Base-by-base conservation (phyloP, 108 stramenopile species). In the Nitzschia putrida region DNA sequence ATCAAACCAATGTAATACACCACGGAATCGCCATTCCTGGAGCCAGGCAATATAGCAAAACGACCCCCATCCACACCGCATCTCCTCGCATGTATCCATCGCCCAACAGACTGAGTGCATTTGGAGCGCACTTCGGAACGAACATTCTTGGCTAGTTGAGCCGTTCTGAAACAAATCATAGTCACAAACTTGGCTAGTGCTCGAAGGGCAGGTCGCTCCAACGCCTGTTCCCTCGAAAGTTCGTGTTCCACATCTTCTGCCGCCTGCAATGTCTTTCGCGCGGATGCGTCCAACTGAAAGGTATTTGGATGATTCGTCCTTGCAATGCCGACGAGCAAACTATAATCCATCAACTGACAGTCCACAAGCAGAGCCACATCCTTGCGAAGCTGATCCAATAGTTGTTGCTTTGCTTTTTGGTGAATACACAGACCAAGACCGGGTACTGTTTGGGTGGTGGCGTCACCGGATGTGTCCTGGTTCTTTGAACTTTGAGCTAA, bases 311-410 rank as follows among this genome's bases (percentile, higher is more conserved):
- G 1, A 14, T 84, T 85, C 82, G 81, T 83, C 38, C 84, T 55
- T 11, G 83, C 86, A 37, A 88, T 77, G 24, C 94, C 94, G 39
- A 93, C 88, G 34, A 96, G 79, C 4, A 96, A 71, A 71, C 87
- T 89, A 72, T 96, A 96, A 69, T 96, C 95, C 79, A 96, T 89
- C 21, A 92, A 87, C 47, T 72, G 69, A 45, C 92, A 92, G 25
- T 79, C 69, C 16, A 80, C 72, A 16, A 96, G 71, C 13, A 96
- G 69, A 23, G 71, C 53, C 14, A 96, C 90, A 74, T 96, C 95
- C 49, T 85, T 75, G 41, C 88, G 77, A n/a, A 95, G 81, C 66
- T 95, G 94, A 22, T 78, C 61, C 72, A 95, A 71, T 8, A 95
- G 70, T 9, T 83, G 81, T 16, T 78, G 57, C 74, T 92, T 95